Conservation (phyloP, 176 grass and related monocot species). For the Aegilops tauschii region DNA sequence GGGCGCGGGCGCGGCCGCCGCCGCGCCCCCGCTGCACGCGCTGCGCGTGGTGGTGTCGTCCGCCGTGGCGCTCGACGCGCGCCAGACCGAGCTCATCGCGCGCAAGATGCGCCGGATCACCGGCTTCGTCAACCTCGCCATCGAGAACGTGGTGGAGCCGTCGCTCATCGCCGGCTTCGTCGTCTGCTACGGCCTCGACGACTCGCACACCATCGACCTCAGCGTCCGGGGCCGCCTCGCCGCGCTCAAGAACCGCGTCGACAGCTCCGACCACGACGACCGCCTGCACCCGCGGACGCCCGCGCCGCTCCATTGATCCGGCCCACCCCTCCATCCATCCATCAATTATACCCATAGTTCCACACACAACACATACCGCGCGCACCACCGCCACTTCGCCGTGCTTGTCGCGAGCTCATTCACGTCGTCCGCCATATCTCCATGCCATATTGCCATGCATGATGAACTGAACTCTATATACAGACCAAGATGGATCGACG, state of each 20-base stretch:
- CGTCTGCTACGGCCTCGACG: slow-evolving; percentile 71
- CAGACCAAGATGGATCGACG: not conserved
- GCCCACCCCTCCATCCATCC: not conserved
- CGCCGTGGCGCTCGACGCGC: slow-evolving; percentile 65
- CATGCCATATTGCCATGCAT: not conserved
- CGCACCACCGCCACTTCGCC: not conserved
- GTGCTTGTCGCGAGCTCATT: too few species aligned
- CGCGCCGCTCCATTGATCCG: not conserved
- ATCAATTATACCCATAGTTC: not conserved
- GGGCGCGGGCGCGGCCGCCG: not conserved
- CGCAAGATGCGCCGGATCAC: slow-evolving; percentile 92
- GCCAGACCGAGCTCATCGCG: slow-evolving; percentile 76
- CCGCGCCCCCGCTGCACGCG: slow-evolving; percentile 33
- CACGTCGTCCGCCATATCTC: not conserved
- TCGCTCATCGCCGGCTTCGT: slow-evolving; percentile 86
- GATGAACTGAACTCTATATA: not conserved
- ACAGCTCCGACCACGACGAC: slow-evolving; percentile 55
- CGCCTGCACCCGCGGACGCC: slow-evolving; percentile 10
- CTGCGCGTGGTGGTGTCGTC: slow-evolving; percentile 73
- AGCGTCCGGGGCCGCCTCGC: slow-evolving; percentile 80
- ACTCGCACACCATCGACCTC: slow-evolving; percentile 79
- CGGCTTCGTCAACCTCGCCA: slow-evolving; percentile 60
- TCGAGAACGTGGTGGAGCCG: slow-evolving; percentile 72
- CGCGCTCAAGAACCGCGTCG: slow-evolving; percentile 60
- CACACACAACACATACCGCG: not conserved